Base-by-base conservation (phyloP, 2,329 filamentous ascomycete genomes). In the Alternaria burnsii region DNA sequence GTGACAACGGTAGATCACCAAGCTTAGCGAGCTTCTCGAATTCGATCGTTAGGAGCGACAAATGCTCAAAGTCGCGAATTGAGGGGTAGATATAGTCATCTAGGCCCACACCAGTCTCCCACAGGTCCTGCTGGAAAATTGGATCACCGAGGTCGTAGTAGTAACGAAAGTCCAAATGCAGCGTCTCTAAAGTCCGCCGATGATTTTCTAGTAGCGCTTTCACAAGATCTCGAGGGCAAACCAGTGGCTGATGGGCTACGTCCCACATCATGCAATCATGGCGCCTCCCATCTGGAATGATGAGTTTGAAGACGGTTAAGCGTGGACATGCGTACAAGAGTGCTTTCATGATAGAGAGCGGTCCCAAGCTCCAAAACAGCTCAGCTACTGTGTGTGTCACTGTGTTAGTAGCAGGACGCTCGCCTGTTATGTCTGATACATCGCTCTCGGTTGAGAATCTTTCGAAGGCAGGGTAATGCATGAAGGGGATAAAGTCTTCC, bases 151-250 rank as follows among this genome's bases (percentile, higher is more conserved):
- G 38, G 14, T 59, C 7, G 28, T 59, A 59, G 2, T 40, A 9
- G 28, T 16, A 14, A 24, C 42, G 28, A 11, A 32, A 50, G 12
- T 59, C 43, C n/a, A 55, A 30, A n/a, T 55, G 28, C 16, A 59
- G 18, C 2, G 43, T 52, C 26, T 58, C 14, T 14, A 63, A 20
- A 20, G 2, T 63, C 10, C 42, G 24, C 1, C 34, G 34, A 11
- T 63, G 41, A 9, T 41, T 51, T 24, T 38, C 34, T 20, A 63
- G 53, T 28, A 61, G 26, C 30, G 58, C 58, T 5, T 36, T 55
- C n/a, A 52, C 32, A 11, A 63, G 16, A 26, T 63, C 54, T 41
- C 18, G 40, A 40, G 46, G 58, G 0, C 11, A 41, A 4, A 62
- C 56, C 14, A 55, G 41, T 4, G 56, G 56, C 16, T 55, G 12